Evolutionary conservation across 2,329 filamentous ascomycete species (phyloP).

Genomic region (Alternaria burnsii): DNA sequence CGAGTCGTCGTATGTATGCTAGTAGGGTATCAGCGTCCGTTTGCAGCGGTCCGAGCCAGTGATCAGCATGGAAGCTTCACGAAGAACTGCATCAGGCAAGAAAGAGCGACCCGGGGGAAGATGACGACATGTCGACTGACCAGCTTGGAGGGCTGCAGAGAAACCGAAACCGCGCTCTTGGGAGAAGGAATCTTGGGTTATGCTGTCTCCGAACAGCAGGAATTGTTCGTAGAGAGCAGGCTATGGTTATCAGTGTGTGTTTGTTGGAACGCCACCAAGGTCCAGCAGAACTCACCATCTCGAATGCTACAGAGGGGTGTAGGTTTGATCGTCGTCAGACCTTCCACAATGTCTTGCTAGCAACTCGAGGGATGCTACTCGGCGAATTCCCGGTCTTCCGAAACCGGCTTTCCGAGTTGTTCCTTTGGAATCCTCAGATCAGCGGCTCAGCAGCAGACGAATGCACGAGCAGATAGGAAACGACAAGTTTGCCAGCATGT

Average conservation of each 20-base stretch:
- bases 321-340: not conserved
- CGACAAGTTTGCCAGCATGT: not conserved
- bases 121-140: constrained; percentile 56
- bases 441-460: constrained; percentile 6
- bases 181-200: constrained; percentile 74
- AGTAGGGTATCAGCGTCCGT: constrained; percentile 14
- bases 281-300: constrained; percentile 19
- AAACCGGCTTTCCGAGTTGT: not conserved
- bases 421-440: not conserved
- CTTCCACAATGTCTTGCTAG: constrained; percentile 3
- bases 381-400: constrained; percentile 8
- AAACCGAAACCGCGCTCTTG: constrained; percentile 76
- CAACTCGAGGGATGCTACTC: not conserved
- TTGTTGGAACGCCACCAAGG: not conserved
- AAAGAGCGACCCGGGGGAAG: not conserved
- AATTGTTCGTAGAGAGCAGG: constrained; percentile 53
- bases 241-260: constrained; percentile 24
- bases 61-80: not conserved
- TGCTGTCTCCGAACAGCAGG: constrained; percentile 88
- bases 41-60: not conserved
- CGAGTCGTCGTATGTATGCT: constrained; percentile 80
- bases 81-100: constrained; percentile 6
- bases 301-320: constrained; percentile 4
- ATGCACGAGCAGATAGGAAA: constrained; percentile 2
- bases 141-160: constrained; percentile 72